Percentiles rank a stretch among this genome's conserved stretches.
These are phyloP conservation scores for Saprolegnia parasitica DNA, from an alignment of 352 stramenopile species.

Conservation along the genomic window DNA sequence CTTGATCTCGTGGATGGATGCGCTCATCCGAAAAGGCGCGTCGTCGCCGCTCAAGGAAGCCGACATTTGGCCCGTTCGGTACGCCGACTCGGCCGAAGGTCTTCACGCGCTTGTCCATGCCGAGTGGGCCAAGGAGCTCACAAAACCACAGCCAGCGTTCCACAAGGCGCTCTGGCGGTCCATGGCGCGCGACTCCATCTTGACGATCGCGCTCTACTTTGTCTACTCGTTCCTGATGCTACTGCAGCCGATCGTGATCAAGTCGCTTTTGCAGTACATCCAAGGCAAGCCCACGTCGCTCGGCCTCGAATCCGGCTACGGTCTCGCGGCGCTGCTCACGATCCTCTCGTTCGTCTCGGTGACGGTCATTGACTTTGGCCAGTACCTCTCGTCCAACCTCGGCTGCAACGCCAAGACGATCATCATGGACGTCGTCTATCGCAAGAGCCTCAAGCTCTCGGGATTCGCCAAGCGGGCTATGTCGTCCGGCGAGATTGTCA, in stretches of 20 bases:
- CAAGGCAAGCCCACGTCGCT: constrained; percentile 19
- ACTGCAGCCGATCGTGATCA: constrained; percentile 54
- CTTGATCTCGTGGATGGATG: constrained; percentile 53
- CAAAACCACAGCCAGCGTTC: constrained; percentile 33
- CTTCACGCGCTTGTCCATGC: constrained; percentile 40
- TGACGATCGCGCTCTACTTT: constrained; percentile 37
- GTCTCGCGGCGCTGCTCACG: constrained; percentile 39
- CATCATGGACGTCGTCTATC: constrained; percentile 56
- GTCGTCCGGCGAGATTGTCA: constrained; percentile 54
- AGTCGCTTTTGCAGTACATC: constrained; percentile 46
- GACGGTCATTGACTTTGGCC: constrained; percentile 44
- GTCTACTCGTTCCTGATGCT: constrained; percentile 41
- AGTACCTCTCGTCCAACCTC: constrained; percentile 44
- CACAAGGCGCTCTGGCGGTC: constrained; percentile 44
- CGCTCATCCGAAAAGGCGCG: constrained; percentile 39
- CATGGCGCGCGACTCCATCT: constrained; percentile 37
- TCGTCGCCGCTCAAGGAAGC: constrained; percentile 36
- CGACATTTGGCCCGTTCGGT: constrained; percentile 41
- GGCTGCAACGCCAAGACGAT: constrained; percentile 52
- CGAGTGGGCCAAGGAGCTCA: constrained; percentile 34
- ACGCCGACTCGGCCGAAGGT: constrained; percentile 36
- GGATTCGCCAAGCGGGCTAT: constrained; percentile 44
- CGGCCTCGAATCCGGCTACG: constrained; percentile 46
- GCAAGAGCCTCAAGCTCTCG: constrained; percentile 49
- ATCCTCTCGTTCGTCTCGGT: constrained; percentile 40